Evolutionary conservation across 192 early-diverging fungal genomes (phyloP).

Genomic region (Phycomyces blakesleeanus): DNA sequence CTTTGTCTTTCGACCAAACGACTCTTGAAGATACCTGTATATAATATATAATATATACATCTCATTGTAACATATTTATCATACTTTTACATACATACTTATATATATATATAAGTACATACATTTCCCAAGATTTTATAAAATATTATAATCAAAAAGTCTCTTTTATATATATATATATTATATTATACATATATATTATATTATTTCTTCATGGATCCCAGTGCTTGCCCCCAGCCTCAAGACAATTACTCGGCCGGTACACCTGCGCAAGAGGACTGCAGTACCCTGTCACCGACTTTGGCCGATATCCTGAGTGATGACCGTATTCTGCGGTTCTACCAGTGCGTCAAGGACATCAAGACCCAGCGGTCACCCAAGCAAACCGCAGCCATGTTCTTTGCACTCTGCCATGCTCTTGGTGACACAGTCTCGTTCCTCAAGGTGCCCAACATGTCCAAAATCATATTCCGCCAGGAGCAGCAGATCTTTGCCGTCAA

Average conservation of each 20-base stretch:
- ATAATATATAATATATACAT: no score
- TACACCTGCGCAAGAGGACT: conserved; percentile 10
- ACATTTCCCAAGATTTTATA: no score
- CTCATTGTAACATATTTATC: background rate
- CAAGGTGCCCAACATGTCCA: conserved; percentile 33
- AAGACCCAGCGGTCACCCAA: conserved; percentile 24
- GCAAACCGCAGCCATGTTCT: conserved; percentile 32
- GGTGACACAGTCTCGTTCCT: conserved; percentile 29
- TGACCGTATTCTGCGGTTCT: conserved; percentile 26
- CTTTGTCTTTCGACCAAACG: no score
- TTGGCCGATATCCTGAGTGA: conserved; percentile 33
- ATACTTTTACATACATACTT: no score
- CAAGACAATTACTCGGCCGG: background rate
- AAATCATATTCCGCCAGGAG: conserved; percentile 35
- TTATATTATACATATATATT: no score
- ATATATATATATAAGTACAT: no score
- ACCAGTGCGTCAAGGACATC: conserved; percentile 37
- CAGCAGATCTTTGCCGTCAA: conserved; percentile 33
- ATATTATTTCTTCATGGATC: background rate
- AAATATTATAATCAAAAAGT: no score
- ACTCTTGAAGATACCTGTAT: no score
- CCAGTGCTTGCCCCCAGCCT: background rate
- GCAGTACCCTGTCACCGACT: conserved; percentile 27
- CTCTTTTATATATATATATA: no score
- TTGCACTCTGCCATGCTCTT: conserved; percentile 31